Base-by-base conservation (phyloP, 2,329 filamentous ascomycete species). In the Neurospora sp. region DNA sequence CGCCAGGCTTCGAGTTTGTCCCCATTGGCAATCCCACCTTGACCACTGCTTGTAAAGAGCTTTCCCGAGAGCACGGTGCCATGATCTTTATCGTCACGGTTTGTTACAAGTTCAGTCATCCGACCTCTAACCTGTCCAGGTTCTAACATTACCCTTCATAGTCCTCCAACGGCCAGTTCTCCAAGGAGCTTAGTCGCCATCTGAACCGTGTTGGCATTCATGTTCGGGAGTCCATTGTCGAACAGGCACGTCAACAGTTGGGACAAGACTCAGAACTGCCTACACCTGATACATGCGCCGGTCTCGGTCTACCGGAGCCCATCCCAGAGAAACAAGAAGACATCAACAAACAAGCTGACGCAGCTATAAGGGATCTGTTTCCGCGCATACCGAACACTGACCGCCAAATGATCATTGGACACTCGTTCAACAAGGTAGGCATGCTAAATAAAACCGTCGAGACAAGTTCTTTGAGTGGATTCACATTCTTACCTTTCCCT, bases 61-160 rank as follows among this genome's bases (percentile, higher is more conserved):
- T 90, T 23, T 90, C 88, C 1, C 83, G 89, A 73, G 85, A 89
- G 74, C 81, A 82, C 68, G 87, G 84, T 74, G 87, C 86, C 66
- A 86, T 89, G 84, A 86, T 90, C 17, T 90, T 89, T 74, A 89
- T 90, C 70, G 88, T 91, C 67, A 88, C 87, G 75, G 88, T 89
- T 82, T 74, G 85, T 79, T 17, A 62, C 46, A 46, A 67, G 8
- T 15, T 28, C 15, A n/a, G 39, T 11, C 36, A 33, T 36, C n/a
- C 67, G 11, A 19, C 40, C 15, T 36, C 38, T 28, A 36, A 43
- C 36, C 39, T 67, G 68, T 40, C 28, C 66, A 23, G 40, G 36
- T 66, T 72, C 74, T 77, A 46, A 73, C 73, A 68, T 15, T 73
- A 67, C 46, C 19, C 19, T 66, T 38, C 42, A 38, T 66, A 82